phyloP scores from a whole-genome alignment of 306 rosid species.

The Casuarina equisetifolia region DNA sequence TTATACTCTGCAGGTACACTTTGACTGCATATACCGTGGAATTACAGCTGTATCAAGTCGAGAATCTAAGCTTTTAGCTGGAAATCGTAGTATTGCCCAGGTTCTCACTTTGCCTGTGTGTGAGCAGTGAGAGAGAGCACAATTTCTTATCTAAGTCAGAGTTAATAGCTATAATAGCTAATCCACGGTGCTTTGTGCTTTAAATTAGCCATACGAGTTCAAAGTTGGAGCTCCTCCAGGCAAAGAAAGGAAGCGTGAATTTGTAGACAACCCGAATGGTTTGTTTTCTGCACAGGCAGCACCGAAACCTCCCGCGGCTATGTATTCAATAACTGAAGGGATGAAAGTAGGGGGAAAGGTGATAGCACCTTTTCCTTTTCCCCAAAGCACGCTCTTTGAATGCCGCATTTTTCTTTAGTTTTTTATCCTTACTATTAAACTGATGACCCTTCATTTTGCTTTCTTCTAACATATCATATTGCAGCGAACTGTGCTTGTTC shows the following conservation, averaged over 20 bases:
- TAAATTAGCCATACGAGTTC: constrained; percentile 76
- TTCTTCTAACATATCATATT: constrained; percentile 8
- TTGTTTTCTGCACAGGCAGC: constrained; percentile 96
- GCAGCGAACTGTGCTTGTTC: constrained; percentile 91
- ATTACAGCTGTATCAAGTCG: constrained; percentile 83
- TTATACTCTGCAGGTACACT: constrained; percentile 63
- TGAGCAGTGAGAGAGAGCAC: neutral
- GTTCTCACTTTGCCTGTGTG: constrained; percentile 35
- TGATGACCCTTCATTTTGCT: neutral
- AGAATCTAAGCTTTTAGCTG: constrained; percentile 91
- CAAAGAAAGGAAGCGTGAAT: constrained; percentile 91
- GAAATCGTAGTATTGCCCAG: constrained; percentile 87
- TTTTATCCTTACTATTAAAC: neutral
- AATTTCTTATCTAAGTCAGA: neutral
- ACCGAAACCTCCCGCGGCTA: constrained; percentile 88
- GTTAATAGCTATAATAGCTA: constrained; percentile 7
- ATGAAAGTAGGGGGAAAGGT: constrained; percentile 96
- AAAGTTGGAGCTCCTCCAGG: constrained; percentile 86
- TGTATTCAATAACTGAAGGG: constrained; percentile 77
- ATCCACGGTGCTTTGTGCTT: constrained; percentile 28
- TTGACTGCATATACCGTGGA: constrained; percentile 82
- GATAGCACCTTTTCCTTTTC: constrained; percentile 6
- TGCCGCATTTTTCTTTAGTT: neutral
- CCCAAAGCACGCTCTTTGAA: neutral
- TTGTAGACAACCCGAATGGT: constrained; percentile 89